Percentiles rank a stretch among this genome's conserved stretches.
Conservation (phyloP, 768 basidiomycete species). For the Serendipita vermifera region DNA sequence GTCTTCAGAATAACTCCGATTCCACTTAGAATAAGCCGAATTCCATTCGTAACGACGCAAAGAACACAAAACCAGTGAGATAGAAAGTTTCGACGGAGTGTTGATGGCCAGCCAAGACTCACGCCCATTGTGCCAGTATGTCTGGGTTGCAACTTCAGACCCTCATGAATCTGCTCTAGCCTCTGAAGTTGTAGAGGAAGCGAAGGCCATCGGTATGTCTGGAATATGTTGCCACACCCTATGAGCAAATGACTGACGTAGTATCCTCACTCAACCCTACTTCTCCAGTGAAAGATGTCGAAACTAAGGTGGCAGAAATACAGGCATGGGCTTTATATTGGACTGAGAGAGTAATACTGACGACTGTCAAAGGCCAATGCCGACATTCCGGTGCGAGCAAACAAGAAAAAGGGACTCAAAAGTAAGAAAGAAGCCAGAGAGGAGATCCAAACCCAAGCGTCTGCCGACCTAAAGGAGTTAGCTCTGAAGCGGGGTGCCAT, state of each 20-base stretch:
- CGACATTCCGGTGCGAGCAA: slow-evolving; percentile 49
- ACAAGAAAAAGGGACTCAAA: slow-evolving; percentile 56
- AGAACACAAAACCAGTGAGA: not conserved
- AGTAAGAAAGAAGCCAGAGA: slow-evolving; percentile 69
- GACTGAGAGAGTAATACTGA: not conserved
- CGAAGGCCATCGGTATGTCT: not conserved
- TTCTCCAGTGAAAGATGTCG: not conserved
- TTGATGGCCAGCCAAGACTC: no score
- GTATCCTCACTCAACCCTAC: no score
- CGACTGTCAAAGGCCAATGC: slow-evolving; percentile 36
- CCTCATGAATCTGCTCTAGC: no score
- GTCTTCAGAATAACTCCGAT: not conserved
- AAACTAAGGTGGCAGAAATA: not conserved
- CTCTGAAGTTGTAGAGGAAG: not conserved
- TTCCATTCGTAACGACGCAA: slow-evolving; percentile 2
- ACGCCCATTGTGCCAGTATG: not conserved
- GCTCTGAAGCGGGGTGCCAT: slow-evolving; percentile 42
- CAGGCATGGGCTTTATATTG: not conserved
- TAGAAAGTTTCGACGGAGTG: not conserved
- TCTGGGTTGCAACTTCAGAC: slow-evolving; percentile 3
- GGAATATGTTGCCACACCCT: not conserved
- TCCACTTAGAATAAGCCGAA: not conserved
- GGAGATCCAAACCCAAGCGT: slow-evolving; percentile 45
- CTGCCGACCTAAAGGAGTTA: slow-evolving; percentile 45
- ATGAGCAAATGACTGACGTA: not conserved